phyloP scores from a whole-genome alignment of 257 asterid genomes.

The Cinchona pubescens region DNA sequence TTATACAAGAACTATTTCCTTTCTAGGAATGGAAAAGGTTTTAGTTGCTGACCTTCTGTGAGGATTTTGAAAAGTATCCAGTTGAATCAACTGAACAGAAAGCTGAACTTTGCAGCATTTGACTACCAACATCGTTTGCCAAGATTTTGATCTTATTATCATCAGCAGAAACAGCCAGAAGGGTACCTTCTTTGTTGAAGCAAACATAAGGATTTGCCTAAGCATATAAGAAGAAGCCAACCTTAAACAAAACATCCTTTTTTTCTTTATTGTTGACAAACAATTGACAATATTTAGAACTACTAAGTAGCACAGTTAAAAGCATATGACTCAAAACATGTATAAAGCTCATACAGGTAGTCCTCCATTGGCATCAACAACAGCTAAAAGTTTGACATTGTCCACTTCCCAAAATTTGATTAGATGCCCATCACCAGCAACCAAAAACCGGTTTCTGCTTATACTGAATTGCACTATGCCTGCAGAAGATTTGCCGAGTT shows the following conservation, averaged over 20 bases:
- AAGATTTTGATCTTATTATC: conserved; percentile 55
- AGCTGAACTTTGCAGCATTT: conserved; percentile 40
- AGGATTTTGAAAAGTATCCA: conserved; percentile 30
- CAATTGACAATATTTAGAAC: neutral
- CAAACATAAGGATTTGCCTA: conserved; percentile 55
- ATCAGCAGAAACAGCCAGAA: conserved; percentile 60
- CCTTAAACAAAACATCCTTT: conserved; percentile 1
- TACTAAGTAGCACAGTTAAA: neutral
- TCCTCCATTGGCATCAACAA: conserved; percentile 57
- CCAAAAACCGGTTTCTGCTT: conserved; percentile 39
- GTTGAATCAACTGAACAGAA: conserved; percentile 25
- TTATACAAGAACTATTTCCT: neutral
- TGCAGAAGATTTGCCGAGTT: conserved; percentile 42
- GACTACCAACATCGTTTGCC: conserved; percentile 46
- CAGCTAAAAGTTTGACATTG: conserved; percentile 33
- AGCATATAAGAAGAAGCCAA: conserved; percentile 10
- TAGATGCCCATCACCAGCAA: conserved; percentile 59
- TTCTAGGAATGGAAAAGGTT: neutral
- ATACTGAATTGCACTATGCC: conserved; percentile 49
- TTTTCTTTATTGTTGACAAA: too few relatives aligned
- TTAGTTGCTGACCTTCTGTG: conserved; percentile 32
- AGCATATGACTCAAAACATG: neutral
- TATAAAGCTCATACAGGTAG: conserved; percentile 43
- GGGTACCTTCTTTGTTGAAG: conserved; percentile 52
- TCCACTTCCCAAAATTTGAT: conserved; percentile 74